Base-by-base conservation (phyloP, 1,284 basidiomycete genomes). In the Trichosporon sp. region DNA sequence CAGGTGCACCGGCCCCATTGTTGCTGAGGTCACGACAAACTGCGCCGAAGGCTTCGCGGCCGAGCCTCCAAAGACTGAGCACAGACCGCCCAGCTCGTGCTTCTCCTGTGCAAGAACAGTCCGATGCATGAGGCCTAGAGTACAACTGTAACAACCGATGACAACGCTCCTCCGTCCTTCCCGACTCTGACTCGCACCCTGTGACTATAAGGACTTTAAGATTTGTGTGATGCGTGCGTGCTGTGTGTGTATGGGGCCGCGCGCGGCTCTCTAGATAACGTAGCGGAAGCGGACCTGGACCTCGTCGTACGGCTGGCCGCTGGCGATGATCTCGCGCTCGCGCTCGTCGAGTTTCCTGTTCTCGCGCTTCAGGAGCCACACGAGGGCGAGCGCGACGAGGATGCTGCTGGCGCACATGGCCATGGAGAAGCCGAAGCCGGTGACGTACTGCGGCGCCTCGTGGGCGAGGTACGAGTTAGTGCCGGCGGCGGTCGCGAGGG, bases 401-500 rank as follows among this genome's bases (percentile, higher is more conserved):
- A 72, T 65, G 35, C 66, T 68, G 25, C 69, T 68, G 1, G 63
- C 65, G 62, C 68, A 68, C 68, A 72, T 70, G 29, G 65, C 68
- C 68, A 71, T 73, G 29, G 56, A 31, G 13, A 73, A 27, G n/a
- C 72, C 70, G 38, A 68, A 71, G 21, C 72, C 72, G 13, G 42
- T 70, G 11, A 12, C 56, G 65, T 74, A 74, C 11, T 68, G 9
- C 0, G 69, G 70, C 7, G 69, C 68, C 66, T 71, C 51, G 21
- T 29, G 53, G 12, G 42, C 68, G 25, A 74, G 58, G 66, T 75
- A 75, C 38, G 69, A 65, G 66, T 75, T 75, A 38, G 66, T 75
- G n/a, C 73, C 75, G 8, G 67, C 66, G 4, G 70, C 68, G 0
- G 71, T 68, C 1, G 69, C 66, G 32, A 73, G 65, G 12, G 47